Conservation (phyloP, 129 eudicot species). For the Centaurea solstitialis region DNA sequence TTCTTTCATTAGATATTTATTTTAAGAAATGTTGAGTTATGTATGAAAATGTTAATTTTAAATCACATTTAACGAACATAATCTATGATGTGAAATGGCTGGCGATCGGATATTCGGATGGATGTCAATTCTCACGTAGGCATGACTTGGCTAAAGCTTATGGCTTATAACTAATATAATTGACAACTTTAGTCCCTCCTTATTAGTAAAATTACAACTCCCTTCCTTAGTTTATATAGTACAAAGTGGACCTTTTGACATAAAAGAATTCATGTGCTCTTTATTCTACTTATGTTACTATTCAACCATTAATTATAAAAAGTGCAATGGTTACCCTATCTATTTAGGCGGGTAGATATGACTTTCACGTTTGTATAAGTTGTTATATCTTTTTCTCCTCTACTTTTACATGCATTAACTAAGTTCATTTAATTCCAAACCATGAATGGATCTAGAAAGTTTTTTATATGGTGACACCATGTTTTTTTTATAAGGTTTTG, state of each 20-base stretch:
- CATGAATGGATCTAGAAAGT: no score
- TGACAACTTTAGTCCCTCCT: conserved; percentile 13
- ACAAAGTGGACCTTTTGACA: conserved; percentile 31
- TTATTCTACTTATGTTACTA: conserved; percentile 22
- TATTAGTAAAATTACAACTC: neutral
- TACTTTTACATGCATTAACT: neutral
- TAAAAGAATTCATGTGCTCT: conserved; percentile 33
- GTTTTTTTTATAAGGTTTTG: no score
- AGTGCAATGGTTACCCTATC: conserved; percentile 17
- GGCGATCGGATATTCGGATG: no score
- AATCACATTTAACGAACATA: neutral
- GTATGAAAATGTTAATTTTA: no score
- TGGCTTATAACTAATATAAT: neutral
- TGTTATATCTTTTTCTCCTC: neutral
- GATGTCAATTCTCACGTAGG: conserved; percentile 1
- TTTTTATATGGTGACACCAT: no score
- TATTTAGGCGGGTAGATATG: conserved; percentile 3
- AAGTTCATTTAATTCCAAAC: neutral
- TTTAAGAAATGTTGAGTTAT: no score
- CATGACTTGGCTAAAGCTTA: conserved; percentile 16
- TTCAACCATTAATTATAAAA: conserved; percentile 23
- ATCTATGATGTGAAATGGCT: neutral
- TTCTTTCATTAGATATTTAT: no score
- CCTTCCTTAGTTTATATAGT: conserved; percentile 2
- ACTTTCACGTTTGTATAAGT: conserved; percentile 18